Conservation (phyloP, 2,329 filamentous ascomycete genomes). For the Sporothrix curviconia region DNA sequence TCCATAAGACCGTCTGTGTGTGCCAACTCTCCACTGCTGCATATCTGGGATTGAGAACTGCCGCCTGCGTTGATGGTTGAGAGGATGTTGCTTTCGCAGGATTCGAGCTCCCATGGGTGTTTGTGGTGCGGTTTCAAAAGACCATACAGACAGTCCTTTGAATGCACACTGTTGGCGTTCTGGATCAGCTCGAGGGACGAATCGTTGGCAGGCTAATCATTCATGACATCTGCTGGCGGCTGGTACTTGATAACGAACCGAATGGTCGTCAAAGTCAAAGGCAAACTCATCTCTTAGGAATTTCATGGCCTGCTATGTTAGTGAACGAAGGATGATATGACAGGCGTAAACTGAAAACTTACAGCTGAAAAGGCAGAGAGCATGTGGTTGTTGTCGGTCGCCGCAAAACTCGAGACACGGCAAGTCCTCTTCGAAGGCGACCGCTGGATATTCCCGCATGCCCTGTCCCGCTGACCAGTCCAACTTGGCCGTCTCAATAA, state of each 20-base stretch:
- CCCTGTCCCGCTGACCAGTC: slow-evolving; percentile 79
- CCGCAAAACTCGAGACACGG: slow-evolving; percentile 72
- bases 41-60: slow-evolving; percentile 65
- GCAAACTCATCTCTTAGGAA: slow-evolving; percentile 68
- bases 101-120: slow-evolving; percentile 86
- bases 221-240: slow-evolving; percentile 85
- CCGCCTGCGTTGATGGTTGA: slow-evolving; percentile 70
- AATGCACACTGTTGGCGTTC: slow-evolving; percentile 71
- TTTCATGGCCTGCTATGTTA: slow-evolving; percentile 58
- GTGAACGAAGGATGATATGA: slow-evolving; percentile 7
- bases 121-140: slow-evolving; percentile 73
- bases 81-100: slow-evolving; percentile 77
- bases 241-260: slow-evolving; percentile 80
- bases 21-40: slow-evolving; percentile 75
- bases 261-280: slow-evolving; percentile 67
- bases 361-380: slow-evolving; percentile 82
- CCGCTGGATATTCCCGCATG: slow-evolving; percentile 68
- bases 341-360: slow-evolving; percentile 29
- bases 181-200: slow-evolving; percentile 84
- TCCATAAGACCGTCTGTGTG: slow-evolving; percentile 80
- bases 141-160: slow-evolving; percentile 76
- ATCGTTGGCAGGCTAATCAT: slow-evolving; percentile 91
- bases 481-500: slow-evolving; percentile 58
- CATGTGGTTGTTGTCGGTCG: slow-evolving; percentile 79
- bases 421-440: slow-evolving; percentile 75